Evolutionary conservation across 768 basidiomycete genomes (phyloP), one percentile per base, ranked within the genome.

Genomic region (Hygrocybe coccinea): DNA sequence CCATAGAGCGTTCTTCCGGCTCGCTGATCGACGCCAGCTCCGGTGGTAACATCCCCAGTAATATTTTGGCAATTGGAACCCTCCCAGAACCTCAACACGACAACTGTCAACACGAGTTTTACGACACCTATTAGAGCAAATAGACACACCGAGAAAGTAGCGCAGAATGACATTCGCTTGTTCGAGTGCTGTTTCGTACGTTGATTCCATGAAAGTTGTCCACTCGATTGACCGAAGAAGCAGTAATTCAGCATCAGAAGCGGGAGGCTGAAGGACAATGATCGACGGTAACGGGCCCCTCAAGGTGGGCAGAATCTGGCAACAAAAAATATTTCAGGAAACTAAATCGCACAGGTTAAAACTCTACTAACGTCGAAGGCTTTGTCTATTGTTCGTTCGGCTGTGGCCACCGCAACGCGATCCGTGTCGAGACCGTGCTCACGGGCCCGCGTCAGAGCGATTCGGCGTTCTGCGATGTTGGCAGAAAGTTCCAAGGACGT

Each of bases 171-270:
- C 86, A 56, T 95, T 95, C 1, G 91, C 85, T 63, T 94, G 91
- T 64, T 89, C 83, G 8, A 97, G 72, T 0, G 94, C 95, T 5
- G 85, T 85, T 10, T 77, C 72, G 59, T 86, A 84, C 1, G 95
- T 98, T 5, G 78, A 72, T 33, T 83, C 80, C 60, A 79, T 75
- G 66, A 89, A 89, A 0, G 83, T 87, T 50, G 95, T 89, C 95
- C 95, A 99, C 64, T 98, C 95, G 48, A 97, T 86, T 0, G 91
- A 89, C 17, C 94, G 83, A 29, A 95, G 77, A 7, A 98, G 75
- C 47, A 89, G 67, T 58, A 71, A 64, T 64, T 92, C 88, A 0
- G 71, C 69, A 14, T 84, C 82, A 1, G 76, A 80, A 0, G 86
- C 76, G 0, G 79, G 75, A 9, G 76, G 74, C 59, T 85, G 86